Conservation (phyloP, 768 basidiomycete species). For the Serendipita sp. region DNA sequence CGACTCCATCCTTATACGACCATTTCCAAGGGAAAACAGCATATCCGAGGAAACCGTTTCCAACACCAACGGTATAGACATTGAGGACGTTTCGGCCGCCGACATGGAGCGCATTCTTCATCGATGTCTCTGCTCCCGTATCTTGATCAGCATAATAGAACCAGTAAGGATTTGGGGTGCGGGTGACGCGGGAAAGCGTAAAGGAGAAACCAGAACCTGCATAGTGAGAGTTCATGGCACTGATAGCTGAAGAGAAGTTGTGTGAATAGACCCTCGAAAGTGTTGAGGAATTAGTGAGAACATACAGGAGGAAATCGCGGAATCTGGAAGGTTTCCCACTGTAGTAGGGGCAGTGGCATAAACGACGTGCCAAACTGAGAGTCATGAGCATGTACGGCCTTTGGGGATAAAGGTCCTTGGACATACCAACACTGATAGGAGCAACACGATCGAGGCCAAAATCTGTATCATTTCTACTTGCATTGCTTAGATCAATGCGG, state of each 20-base stretch:
- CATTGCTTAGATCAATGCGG: no score
- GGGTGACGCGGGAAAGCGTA: not conserved
- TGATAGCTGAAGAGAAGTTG: not conserved
- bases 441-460: no score
- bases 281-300: no score
- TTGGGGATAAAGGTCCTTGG: no score
- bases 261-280: no score
- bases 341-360: no score
- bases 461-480: no score
- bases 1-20: not conserved
- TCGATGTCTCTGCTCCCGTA: not conserved
- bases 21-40: not conserved
- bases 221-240: not conserved
- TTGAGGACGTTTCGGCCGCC: not conserved
- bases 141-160: not conserved
- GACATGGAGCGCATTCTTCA: not conserved
- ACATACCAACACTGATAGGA: no score
- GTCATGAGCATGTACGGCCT: no score
- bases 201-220: not conserved
- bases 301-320: no score
- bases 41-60: not conserved
- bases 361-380: no score
- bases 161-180: not conserved
- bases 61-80: not conserved
- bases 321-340: no score